Conservation (phyloP, 805 yeast genomes). For the Priceomyces haplophilus region DNA sequence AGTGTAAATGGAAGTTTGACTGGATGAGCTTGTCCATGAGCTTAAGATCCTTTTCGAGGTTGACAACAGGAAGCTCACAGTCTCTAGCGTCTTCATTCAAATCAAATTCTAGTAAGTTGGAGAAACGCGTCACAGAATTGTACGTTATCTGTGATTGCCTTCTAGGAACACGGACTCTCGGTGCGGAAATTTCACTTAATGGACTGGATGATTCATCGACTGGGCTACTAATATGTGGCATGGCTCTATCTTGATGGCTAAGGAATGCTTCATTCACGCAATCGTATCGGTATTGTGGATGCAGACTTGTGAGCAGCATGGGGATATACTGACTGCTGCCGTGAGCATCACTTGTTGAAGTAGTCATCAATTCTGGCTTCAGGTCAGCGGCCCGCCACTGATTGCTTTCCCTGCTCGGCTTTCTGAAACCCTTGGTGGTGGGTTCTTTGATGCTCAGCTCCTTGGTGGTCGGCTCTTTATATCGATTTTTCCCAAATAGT, state of each 20-base stretch:
- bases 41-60: constrained; percentile 8
- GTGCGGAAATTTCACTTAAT: not conserved
- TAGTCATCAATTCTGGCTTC: not conserved
- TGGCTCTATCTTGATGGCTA: not conserved
- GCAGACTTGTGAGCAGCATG: not conserved
- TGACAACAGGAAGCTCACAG: constrained; percentile 4
- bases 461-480: not conserved
- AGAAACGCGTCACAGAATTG: not conserved
- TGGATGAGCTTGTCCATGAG: constrained; percentile 6
- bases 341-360: not conserved
- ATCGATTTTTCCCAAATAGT: not conserved
- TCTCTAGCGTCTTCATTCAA: constrained; percentile 2
- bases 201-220: not conserved
- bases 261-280: constrained; percentile 4
- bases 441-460: not conserved
- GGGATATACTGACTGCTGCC: constrained; percentile 1
- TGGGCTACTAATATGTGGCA: not conserved
- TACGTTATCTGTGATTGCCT: not conserved
- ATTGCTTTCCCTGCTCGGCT: not conserved
- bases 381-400: not conserved
- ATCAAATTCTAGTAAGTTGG: constrained; percentile 7
- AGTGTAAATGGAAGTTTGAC: not conserved
- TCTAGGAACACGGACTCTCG: not conserved
- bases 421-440: not conserved
- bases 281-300: constrained; percentile 3